These are phyloP conservation scores for Tuber umbilicatum DNA, from an alignment of 495 filamentous ascomycete species.

Conservation along the genomic window DNA sequence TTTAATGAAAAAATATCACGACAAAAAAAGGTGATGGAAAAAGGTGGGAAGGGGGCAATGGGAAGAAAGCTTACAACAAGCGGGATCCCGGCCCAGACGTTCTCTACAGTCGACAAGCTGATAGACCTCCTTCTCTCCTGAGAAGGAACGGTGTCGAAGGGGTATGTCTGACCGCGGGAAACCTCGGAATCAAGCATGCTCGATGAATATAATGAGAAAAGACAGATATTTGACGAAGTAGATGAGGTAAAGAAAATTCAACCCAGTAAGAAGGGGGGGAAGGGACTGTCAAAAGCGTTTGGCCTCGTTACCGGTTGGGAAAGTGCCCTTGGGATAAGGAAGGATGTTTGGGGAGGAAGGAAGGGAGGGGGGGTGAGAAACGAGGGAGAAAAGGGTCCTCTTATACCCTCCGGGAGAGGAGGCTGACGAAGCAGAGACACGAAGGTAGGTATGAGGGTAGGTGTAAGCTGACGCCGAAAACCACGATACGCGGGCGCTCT, in stretches of 20 bases:
- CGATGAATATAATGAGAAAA: background rate
- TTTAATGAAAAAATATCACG: too few species aligned
- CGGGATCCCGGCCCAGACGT: constrained; percentile 36
- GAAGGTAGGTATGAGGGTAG: background rate
- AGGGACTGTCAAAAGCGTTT: background rate
- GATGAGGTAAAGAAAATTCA: background rate
- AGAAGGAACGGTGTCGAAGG: background rate
- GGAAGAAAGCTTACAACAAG: constrained; percentile 18
- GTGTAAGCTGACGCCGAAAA: background rate
- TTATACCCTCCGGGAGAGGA: background rate
- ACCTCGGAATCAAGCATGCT: background rate
- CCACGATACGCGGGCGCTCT: background rate
- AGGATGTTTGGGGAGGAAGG: background rate
- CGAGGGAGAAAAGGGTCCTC: background rate
- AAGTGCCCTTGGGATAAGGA: background rate
- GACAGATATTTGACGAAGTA: background rate
- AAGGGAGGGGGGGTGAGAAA: background rate
- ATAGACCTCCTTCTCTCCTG: constrained; percentile 28
- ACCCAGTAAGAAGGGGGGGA: background rate
- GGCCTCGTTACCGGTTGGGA: background rate
- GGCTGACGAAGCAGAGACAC: background rate
- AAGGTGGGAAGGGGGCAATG: background rate
- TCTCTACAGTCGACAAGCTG: constrained; percentile 4
- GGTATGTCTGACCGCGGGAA: background rate
- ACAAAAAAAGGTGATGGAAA: background rate